These are phyloP conservation scores for Xanthoceras sorbifolium DNA, from an alignment of 345 rosid genomes.

Conservation along the genomic window DNA sequence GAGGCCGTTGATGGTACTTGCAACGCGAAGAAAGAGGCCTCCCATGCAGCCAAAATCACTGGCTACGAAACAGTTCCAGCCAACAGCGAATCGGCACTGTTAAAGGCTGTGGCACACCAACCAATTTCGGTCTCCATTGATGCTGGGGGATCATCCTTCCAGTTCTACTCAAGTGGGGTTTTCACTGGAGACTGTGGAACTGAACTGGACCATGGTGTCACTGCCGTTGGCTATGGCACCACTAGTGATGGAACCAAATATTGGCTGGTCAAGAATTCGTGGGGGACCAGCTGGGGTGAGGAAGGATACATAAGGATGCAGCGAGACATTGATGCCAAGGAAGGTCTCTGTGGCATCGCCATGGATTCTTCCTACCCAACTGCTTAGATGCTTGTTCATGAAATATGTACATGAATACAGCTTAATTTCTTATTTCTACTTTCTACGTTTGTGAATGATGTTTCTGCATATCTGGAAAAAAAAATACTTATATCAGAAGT, in stretches of 20 bases:
- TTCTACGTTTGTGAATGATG: no score
- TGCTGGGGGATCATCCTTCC: slow-evolving; percentile 24
- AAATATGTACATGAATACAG: no score
- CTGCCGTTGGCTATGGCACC: slow-evolving; percentile 35
- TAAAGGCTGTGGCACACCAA: not conserved
- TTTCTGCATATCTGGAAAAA: no score
- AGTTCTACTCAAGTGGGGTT: slow-evolving; percentile 34
- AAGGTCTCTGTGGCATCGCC: no score
- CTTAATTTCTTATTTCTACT: no score
- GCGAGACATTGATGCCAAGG: slow-evolving; percentile 29
- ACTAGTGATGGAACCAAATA: slow-evolving; percentile 10
- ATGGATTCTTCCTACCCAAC: no score
- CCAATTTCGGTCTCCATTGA: slow-evolving; percentile 32
- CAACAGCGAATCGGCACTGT: slow-evolving; percentile 22
- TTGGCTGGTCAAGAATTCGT: slow-evolving; percentile 44
- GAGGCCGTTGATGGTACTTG: slow-evolving; percentile 24
- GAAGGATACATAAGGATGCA: slow-evolving; percentile 35
- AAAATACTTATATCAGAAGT: no score
- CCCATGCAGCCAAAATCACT: slow-evolving; percentile 20
- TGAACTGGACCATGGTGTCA: slow-evolving; percentile 32
- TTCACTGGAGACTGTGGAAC: slow-evolving; percentile 34
- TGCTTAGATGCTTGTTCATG: no score
- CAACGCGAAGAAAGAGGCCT: not conserved
- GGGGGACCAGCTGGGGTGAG: slow-evolving; percentile 39
- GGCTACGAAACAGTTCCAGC: slow-evolving; percentile 35